Evolutionary conservation across 768 basidiomycete species (phyloP), one percentile per base, ranked within the genome.

Genomic region (Nidularia pulvinata): DNA sequence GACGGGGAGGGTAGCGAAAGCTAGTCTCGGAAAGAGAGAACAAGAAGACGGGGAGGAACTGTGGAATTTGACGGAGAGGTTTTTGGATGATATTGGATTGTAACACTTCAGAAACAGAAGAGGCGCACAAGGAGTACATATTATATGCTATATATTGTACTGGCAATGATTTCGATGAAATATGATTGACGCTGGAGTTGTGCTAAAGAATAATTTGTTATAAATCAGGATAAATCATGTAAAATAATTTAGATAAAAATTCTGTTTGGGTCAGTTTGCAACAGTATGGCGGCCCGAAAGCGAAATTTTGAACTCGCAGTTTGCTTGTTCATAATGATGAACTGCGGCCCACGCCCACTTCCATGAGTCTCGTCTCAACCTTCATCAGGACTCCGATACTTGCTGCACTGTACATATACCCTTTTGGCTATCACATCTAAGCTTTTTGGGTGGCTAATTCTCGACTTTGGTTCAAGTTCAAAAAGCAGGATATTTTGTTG

Each of bases 1-100:
- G 2, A 62, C 61, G 5, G 62, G 61, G n/a, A 59, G 39, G 42
- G 49, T 60, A 30, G 57, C 42, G 7, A 37, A 32, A 10, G 13
- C 39, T 42, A 42, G 39, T 42, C 57, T 56, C 2, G 52, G 55
- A 33, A 48, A 46, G 36, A 51, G 48, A 7, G 58, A 57, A 47
- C 47, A 59, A 22, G 52, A 49, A 3, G 36, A 59, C 4, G 56
- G 42, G 10, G 55, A 55, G 7, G 51, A 56, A 32, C 53, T 61
- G 14, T 58, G 50, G 10, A 33, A 53, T 3, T 52, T 52, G 10
- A 58, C 60, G 6, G 37, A 52, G 33, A 46, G 39, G 13, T 35
- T 58, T 34, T 48, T 57, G 49, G 50, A 55, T 42, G 39, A 37
- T 19, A 52, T 53, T 49, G 50, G 47, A 22, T 25, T 25, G 25